A percentile compares a stretch with the other conserved stretches of the same genome.
These are phyloP conservation scores for Lactarius hengduanensis DNA, from an alignment of 768 basidiomycete species.

Conservation along the genomic window DNA sequence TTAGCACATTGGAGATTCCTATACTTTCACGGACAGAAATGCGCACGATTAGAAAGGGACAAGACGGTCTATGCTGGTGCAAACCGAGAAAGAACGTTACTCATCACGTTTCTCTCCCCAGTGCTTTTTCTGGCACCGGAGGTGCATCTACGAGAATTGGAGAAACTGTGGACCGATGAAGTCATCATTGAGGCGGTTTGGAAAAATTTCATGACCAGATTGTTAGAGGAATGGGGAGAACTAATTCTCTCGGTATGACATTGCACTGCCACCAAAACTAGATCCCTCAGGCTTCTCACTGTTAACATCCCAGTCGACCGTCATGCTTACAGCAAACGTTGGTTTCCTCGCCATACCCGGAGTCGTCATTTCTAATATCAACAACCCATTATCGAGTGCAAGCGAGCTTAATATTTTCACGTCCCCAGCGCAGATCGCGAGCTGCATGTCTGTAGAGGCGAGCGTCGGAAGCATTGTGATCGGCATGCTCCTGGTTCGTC, in stretches of 20 bases:
- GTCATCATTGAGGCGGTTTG: constrained; percentile 17
- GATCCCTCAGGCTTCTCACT: not conserved
- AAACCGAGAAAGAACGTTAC: constrained; percentile 2
- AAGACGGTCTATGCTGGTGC: constrained; percentile 7
- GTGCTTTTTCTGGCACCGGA: constrained; percentile 22
- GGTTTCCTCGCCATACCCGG: constrained; percentile 39
- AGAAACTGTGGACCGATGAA: constrained; percentile 16
- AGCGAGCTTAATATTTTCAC: constrained; percentile 23
- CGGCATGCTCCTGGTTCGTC: constrained; percentile 46
- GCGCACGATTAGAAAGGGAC: constrained; percentile 12
- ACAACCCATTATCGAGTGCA: not conserved
- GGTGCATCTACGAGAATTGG: constrained; percentile 12
- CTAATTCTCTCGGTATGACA: constrained; percentile 18
- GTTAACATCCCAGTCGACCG: constrained; percentile 32
- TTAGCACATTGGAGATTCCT: constrained; percentile 24
- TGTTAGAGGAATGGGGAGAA: constrained; percentile 14
- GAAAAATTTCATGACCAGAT: constrained; percentile 16
- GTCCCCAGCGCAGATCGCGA: constrained; percentile 47
- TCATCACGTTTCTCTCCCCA: constrained; percentile 20
- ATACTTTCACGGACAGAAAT: constrained; percentile 20
- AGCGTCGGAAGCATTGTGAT: constrained; percentile 50
- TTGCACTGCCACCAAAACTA: not conserved
- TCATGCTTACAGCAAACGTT: constrained; percentile 38
- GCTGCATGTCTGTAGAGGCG: constrained; percentile 47
- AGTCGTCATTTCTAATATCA: constrained; percentile 20